phyloP scores from a whole-genome alignment of 148 eudicot species.

The Bassia scoparia region DNA sequence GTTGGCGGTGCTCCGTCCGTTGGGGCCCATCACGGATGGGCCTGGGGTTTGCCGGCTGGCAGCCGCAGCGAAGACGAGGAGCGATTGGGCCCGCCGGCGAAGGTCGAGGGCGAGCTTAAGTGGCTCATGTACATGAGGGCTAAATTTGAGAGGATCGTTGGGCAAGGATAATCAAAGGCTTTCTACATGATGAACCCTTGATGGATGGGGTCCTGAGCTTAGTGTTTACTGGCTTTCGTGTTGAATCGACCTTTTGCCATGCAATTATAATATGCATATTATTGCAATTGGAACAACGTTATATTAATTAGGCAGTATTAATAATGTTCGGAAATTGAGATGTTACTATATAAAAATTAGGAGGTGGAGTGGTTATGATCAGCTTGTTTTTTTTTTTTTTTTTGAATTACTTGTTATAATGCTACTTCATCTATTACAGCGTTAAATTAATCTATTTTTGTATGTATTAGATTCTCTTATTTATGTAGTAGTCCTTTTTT shows the following conservation, averaged over 20 bases:
- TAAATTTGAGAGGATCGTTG: constrained; percentile 87
- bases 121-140: constrained; percentile 99
- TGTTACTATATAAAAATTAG: background rate
- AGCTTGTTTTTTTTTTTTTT: background rate
- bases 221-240: constrained; percentile 70
- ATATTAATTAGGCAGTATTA: background rate
- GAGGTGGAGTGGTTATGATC: background rate
- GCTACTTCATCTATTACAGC: background rate
- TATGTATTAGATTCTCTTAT: constrained; percentile 3
- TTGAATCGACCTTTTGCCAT: background rate
- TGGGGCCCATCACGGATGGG: constrained; percentile 81
- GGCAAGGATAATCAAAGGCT: constrained; percentile 86
- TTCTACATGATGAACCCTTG: constrained; percentile 97
- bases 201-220: constrained; percentile 80
- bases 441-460: background rate
- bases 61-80: constrained; percentile 19
- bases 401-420: background rate
- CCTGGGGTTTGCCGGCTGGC: constrained; percentile 72
- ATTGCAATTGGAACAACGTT: background rate
- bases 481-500: background rate
- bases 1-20: constrained; percentile 56
- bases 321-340: constrained; percentile 1
- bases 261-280: background rate
- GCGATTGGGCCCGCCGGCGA: constrained; percentile 6
- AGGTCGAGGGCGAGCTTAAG: constrained; percentile 58